A percentile compares a stretch with the other conserved stretches of the same genome.
Conservation (phyloP, 2,329 filamentous ascomycete species). For the Eurotiales sp. region DNA sequence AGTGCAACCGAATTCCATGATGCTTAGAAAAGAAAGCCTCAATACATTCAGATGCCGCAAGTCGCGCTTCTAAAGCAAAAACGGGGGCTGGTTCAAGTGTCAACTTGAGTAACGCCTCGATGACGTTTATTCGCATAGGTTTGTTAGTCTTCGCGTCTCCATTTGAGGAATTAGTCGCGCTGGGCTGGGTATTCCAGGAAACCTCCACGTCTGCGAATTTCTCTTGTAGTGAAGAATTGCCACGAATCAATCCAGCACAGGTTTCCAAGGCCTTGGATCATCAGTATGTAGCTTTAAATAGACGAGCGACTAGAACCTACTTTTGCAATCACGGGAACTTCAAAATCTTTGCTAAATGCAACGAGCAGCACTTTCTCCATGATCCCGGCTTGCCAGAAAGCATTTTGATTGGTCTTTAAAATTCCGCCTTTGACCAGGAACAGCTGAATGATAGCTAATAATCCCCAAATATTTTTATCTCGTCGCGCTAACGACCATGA, state of each 20-base stretch:
- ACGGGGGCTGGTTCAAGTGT: constrained; percentile 65
- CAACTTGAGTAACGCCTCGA: constrained; percentile 85
- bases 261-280: constrained; percentile 66
- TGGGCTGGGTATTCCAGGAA: constrained; percentile 31
- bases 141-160: constrained; percentile 43
- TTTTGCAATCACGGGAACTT: constrained; percentile 76
- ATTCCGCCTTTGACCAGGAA: constrained; percentile 79
- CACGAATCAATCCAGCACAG: constrained; percentile 83
- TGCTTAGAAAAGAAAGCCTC: constrained; percentile 90
- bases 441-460: constrained; percentile 79
- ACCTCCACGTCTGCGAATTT: constrained; percentile 85
- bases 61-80: constrained; percentile 71
- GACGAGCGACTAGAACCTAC: constrained; percentile 40
- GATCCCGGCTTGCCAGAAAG: constrained; percentile 80
- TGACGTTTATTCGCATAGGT: constrained; percentile 73
- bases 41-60: constrained; percentile 83
- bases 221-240: constrained; percentile 77
- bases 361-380: constrained; percentile 76
- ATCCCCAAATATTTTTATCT: constrained; percentile 87
- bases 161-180: constrained; percentile 27
- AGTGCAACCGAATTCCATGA: constrained; percentile 75
- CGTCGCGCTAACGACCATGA: constrained; percentile 73
- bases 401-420: constrained; percentile 77
- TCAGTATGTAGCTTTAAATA: constrained; percentile 12
- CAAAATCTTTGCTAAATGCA: constrained; percentile 70